Evolutionary conservation across 2,329 filamentous ascomycete genomes (phyloP).

Genomic region (Samsoniella hepiali): DNA sequence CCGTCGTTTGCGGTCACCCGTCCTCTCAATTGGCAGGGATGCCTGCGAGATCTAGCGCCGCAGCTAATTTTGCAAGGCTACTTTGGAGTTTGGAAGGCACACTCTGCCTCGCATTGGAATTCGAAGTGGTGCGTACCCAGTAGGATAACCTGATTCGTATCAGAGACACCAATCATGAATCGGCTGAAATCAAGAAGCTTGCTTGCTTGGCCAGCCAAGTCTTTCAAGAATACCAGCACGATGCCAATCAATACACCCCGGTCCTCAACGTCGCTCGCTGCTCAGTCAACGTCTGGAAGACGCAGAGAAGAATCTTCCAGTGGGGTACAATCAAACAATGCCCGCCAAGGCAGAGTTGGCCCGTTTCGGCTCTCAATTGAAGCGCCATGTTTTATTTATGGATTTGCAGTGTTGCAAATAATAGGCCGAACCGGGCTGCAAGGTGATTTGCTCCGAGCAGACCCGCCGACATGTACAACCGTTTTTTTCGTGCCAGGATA

Average conservation of each 20-base stretch:
- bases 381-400: not conserved
- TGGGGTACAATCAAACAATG: not conserved
- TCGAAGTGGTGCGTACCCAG: not conserved
- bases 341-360: not conserved
- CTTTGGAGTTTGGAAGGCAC: not conserved
- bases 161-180: not conserved
- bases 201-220: not conserved
- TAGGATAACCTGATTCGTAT: conserved; percentile 6
- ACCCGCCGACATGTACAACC: conserved; percentile 6
- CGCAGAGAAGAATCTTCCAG: not conserved
- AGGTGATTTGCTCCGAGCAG: not conserved
- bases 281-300: not conserved
- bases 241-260: not conserved
- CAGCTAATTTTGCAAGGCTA: conserved; percentile 13
- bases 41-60: conserved; percentile 10
- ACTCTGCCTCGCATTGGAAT: not conserved
- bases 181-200: not conserved
- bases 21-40: conserved; percentile 7
- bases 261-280: not conserved
- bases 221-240: not conserved
- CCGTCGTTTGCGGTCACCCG: not conserved
- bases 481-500: not conserved
- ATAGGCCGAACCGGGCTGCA: not conserved
- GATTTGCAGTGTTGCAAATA: not conserved
- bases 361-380: not conserved